phyloP scores from a whole-genome alignment of 164 flowering plant species.

The Liquidambar formosana region DNA sequence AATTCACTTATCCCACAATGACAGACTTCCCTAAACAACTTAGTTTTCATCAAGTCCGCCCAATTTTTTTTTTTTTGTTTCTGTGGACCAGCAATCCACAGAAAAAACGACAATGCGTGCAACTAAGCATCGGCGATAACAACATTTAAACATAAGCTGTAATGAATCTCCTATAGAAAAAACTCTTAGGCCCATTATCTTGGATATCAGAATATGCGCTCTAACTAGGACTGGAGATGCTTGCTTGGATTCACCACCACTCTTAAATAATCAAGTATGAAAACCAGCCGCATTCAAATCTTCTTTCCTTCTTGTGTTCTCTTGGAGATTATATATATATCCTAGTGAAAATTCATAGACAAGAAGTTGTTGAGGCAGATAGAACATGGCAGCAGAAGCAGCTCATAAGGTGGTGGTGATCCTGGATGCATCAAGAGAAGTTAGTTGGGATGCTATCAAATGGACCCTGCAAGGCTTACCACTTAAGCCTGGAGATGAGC shows the following conservation, averaged over 20 bases:
- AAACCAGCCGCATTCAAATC: too few species aligned
- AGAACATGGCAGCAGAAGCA: constrained; percentile 24
- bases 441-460: constrained; percentile 39
- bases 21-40: too few species aligned
- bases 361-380: too few species aligned
- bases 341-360: too few species aligned
- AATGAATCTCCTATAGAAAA: constrained; percentile 3
- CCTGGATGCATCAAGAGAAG: constrained; percentile 54
- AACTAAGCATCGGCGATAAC: constrained; percentile 11
- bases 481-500: constrained; percentile 56
- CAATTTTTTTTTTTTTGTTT: too few species aligned
- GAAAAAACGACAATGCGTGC: neutral
- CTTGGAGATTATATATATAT: too few species aligned
- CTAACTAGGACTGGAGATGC: constrained; percentile 22
- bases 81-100: too few species aligned
- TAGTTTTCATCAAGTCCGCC: too few species aligned
- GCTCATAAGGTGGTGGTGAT: constrained; percentile 60
- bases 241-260: constrained; percentile 28
- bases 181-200: constrained; percentile 2
- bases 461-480: constrained; percentile 36
- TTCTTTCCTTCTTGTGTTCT: too few species aligned
- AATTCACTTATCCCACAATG: too few species aligned
- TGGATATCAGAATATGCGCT: constrained; percentile 45
- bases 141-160: constrained; percentile 12
- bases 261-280: neutral